Evolutionary conservation across 164 flowering plant genomes (phyloP).

Genomic region (Akebia trifoliata): DNA sequence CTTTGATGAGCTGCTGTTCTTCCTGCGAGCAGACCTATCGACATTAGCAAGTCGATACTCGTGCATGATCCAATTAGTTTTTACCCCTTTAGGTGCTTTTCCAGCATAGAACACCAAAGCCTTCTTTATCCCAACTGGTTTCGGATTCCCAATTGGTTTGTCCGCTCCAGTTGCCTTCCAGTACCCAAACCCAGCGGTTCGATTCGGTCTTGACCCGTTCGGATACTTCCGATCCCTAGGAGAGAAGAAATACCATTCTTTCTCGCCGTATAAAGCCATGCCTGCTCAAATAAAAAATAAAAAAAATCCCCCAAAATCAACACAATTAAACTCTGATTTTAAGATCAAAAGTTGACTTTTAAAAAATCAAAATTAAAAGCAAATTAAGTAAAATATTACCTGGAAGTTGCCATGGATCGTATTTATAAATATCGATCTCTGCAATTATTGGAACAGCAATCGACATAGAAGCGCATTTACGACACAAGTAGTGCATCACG

Average conservation of each 20-base stretch:
- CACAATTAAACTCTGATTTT: no score
- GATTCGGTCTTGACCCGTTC: constrained; percentile 7
- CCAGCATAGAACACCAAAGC: constrained; percentile 7
- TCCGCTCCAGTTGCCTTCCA: constrained; percentile 13
- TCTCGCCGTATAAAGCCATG: constrained; percentile 6
- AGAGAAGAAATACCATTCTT: constrained; percentile 11
- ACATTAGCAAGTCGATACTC: neutral
- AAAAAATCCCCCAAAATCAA: neutral
- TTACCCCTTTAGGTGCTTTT: constrained; percentile 3
- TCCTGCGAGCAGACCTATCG: no score
- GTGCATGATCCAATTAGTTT: constrained; percentile 12
- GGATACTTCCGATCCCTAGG: constrained; percentile 11
- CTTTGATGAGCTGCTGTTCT: no score
- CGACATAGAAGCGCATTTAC: constrained; percentile 4
- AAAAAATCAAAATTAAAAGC: no score
- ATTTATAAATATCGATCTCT: neutral
- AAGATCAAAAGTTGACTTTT: neutral
- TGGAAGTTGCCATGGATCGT: constrained; percentile 4
- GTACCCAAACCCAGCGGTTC: constrained; percentile 1
- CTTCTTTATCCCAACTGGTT: constrained; percentile 3
- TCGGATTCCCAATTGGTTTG: neutral
- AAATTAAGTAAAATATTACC: neutral
- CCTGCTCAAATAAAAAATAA: neutral
- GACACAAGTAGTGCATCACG: neutral
- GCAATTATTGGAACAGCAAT: neutral